These are phyloP conservation scores for Begonia fuchsioides DNA, from an alignment of 306 rosid species.

Conservation along the genomic window DNA sequence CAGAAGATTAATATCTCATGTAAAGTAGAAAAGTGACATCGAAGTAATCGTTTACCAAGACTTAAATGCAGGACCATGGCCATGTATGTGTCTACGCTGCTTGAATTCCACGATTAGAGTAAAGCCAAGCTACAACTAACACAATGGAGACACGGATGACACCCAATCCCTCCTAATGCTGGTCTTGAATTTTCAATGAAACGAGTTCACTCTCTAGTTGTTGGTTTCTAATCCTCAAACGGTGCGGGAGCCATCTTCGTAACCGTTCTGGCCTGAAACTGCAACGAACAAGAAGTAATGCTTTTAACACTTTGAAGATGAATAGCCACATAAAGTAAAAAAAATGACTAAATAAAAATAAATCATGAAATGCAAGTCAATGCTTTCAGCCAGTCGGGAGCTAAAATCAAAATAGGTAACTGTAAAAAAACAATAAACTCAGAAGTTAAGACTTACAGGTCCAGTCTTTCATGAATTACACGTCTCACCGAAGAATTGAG, in stretches of 20 bases:
- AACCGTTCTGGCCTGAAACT: not conserved
- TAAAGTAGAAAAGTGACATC: too few relatives aligned
- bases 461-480: slow-evolving; percentile 71
- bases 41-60: not conserved
- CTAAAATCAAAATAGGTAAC: not conserved
- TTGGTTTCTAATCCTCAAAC: not conserved
- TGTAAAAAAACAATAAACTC: slow-evolving; percentile 2
- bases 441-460: slow-evolving; percentile 40
- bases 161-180: not conserved
- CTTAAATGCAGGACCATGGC: slow-evolving; percentile 3
- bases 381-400: not conserved
- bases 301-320: too few relatives aligned
- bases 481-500: slow-evolving; percentile 94
- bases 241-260: slow-evolving; percentile 1
- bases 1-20: not conserved
- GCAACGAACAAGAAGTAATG: too few relatives aligned
- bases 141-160: not conserved
- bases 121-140: not conserved
- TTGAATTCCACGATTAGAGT: slow-evolving; percentile 6
- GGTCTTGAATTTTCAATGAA: slow-evolving; percentile 2
- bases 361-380: not conserved
- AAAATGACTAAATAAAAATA: not conserved
- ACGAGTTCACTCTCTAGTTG: slow-evolving; percentile 2
- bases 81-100: slow-evolving; percentile 7
- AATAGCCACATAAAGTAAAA: too few relatives aligned